Evolutionary conservation across 2,329 filamentous ascomycete species (phyloP), one percentile per base, ranked within the genome.

Genomic region (Sporothrix schenckii): DNA sequence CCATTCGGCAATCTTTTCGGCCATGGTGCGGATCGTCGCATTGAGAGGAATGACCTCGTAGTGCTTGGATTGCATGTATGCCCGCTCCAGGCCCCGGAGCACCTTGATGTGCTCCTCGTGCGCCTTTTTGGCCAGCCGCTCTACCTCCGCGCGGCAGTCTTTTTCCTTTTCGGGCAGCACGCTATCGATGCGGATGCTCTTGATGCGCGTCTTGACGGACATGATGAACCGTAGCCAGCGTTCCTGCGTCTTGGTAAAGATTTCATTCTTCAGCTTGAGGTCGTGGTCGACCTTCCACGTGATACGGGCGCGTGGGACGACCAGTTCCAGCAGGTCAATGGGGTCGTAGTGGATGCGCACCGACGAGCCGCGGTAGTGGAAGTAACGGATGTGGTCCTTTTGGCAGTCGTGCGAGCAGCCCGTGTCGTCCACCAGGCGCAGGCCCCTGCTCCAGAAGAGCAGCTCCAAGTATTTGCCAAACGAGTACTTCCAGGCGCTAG

Each of bases 201-300:
- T 91, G 71, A 99, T 86, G 68, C 95, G 88, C 13, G 89, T 87
- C 77, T 91, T 92, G 68, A 99, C 92, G 0, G 94, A 97, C 24
- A 87, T 80, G 84, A 97, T 97, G 81, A 97, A 99, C 27, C 90
- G 89, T 74, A 88, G 89, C 81, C 97, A 90, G 49, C 93, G 89
- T 68, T 93, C 89, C 77, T 97, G 92, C 72, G 91, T 91, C 77
- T 90, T 91, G 27, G 84, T 85, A 77, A 92, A 99, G 44, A 97
- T 89, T 30, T 97, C 93, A 75, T 99, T 99, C 79, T 97, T 97
- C 75, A 99, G 86, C 74, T 87, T 91, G 65, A 99, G 82, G 77
- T 99, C 95, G 73, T 96, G 92, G 75, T 97, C 94, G 34, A 99
- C 95, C 79, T 97, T 98, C 94, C 96, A 99, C 0, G 94, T 97